phyloP scores from a whole-genome alignment of 352 stramenopile genomes.

The Globisporangium radiosum region DNA sequence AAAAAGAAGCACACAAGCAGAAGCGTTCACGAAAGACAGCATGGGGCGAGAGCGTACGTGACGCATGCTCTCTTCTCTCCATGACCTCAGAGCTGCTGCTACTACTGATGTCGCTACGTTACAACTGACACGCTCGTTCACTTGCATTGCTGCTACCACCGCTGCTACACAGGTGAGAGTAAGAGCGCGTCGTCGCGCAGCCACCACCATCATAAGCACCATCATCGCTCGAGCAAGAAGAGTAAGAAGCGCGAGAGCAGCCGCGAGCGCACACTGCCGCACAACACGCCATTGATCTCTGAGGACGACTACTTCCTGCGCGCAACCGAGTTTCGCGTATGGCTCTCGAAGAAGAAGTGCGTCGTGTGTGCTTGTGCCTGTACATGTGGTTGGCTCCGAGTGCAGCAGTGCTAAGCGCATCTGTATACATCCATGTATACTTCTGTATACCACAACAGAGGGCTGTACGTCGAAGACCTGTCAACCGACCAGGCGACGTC shows the following conservation, averaged over 20 bases:
- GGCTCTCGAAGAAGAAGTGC: conserved; percentile 51
- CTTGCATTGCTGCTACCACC: background rate
- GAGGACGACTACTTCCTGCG: conserved; percentile 68
- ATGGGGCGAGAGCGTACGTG: background rate
- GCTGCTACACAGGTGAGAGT: conserved; percentile 11
- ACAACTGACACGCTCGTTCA: background rate
- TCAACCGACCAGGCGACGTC: conserved; percentile 42
- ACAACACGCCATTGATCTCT: conserved; percentile 23
- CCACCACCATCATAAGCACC: background rate
- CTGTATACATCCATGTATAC: background rate
- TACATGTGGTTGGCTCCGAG: too few relatives aligned
- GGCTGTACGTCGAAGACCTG: conserved; percentile 68
- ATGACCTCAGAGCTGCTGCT: too few relatives aligned
- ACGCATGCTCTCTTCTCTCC: too few relatives aligned
- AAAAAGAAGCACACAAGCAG: too few relatives aligned
- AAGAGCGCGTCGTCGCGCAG: conserved; percentile 8
- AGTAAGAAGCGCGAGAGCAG: conserved; percentile 25
- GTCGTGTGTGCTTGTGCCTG: conserved; percentile 2
- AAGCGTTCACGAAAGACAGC: too few relatives aligned
- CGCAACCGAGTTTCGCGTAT: conserved; percentile 66
- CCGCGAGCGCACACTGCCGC: conserved; percentile 14
- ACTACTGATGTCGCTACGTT: too few relatives aligned
- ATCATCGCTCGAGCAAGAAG: conserved; percentile 19
- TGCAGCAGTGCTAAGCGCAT: too few relatives aligned
- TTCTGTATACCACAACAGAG: conserved; percentile 16